Conservation (phyloP, 495 filamentous ascomycete genomes). For the Aspergillus biplanus region DNA sequence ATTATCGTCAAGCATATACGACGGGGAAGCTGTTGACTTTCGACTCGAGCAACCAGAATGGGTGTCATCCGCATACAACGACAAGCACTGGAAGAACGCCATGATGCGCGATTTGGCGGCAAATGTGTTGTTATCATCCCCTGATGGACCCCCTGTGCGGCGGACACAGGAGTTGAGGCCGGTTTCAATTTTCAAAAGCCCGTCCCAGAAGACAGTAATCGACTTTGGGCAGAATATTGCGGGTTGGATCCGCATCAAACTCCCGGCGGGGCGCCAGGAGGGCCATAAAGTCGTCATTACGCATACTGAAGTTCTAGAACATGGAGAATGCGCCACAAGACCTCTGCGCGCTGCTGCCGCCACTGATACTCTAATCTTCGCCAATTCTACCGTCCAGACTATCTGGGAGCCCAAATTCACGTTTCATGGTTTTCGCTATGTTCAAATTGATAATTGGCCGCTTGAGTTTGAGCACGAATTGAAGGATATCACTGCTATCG, state of each 20-base stretch:
- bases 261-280: constrained; percentile 32
- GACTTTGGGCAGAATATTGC: no score
- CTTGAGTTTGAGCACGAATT: constrained; percentile 20
- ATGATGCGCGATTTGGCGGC: no score
- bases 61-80: no score
- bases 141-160: no score
- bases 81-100: no score
- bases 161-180: no score
- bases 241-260: constrained; percentile 25
- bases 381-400: constrained; percentile 18
- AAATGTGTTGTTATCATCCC: no score
- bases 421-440: constrained; percentile 61
- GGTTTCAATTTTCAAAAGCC: no score
- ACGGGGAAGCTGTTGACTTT: no score
- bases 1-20: no score
- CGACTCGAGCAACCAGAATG: no score
- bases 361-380: constrained; percentile 43
- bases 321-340: constrained; percentile 50
- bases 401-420: constrained; percentile 46
- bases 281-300: constrained; percentile 36
- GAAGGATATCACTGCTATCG: constrained; percentile 43
- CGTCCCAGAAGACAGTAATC: no score
- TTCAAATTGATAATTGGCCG: constrained; percentile 53
- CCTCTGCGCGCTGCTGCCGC: constrained; percentile 51
- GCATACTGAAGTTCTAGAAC: constrained; percentile 58